Conservation (phyloP, 2,329 filamentous ascomycete species). For the Arthrobotrys pseudoclavata region DNA sequence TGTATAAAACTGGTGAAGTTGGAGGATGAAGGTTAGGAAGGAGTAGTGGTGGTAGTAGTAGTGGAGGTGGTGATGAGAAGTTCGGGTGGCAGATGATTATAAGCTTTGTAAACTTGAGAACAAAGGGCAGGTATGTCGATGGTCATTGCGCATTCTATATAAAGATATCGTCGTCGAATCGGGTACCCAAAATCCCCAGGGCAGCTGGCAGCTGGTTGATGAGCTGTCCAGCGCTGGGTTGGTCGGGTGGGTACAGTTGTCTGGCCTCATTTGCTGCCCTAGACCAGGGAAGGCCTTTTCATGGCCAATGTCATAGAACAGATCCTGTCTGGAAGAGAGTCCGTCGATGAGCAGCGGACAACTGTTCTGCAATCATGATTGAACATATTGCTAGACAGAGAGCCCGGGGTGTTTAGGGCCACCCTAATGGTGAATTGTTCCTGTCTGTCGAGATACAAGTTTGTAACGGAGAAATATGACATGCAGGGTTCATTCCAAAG, state of each 20-base stretch:
- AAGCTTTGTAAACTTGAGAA: conserved; percentile 32
- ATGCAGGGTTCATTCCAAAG: conserved; percentile 45
- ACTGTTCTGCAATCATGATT: conserved; percentile 57
- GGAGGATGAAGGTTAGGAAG: neutral
- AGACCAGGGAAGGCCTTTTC: conserved; percentile 7
- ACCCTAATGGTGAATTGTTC: conserved; percentile 52
- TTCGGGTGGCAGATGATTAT: conserved; percentile 20
- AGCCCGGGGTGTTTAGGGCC: conserved; percentile 22
- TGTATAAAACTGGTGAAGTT: conserved; percentile 29
- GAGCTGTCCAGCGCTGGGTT: conserved; percentile 53
- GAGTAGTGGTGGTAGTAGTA: neutral
- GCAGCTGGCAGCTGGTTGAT: conserved; percentile 51
- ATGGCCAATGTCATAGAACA: conserved; percentile 14
- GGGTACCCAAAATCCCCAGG: conserved; percentile 29
- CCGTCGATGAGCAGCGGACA: conserved; percentile 48
- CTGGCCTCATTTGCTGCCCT: conserved; percentile 44
- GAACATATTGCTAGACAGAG: conserved; percentile 38
- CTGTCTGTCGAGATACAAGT: conserved; percentile 35
- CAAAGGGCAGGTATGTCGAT: conserved; percentile 34
- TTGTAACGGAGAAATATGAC: conserved; percentile 12
- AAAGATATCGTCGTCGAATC: conserved; percentile 38
- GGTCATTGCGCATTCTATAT: conserved; percentile 34
- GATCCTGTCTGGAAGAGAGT: conserved; percentile 29
- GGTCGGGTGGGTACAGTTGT: conserved; percentile 45
- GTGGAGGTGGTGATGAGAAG: conserved; percentile 1